Conservation (phyloP, 805 yeast genomes). For the Metschnikowia peoriensis region DNA sequence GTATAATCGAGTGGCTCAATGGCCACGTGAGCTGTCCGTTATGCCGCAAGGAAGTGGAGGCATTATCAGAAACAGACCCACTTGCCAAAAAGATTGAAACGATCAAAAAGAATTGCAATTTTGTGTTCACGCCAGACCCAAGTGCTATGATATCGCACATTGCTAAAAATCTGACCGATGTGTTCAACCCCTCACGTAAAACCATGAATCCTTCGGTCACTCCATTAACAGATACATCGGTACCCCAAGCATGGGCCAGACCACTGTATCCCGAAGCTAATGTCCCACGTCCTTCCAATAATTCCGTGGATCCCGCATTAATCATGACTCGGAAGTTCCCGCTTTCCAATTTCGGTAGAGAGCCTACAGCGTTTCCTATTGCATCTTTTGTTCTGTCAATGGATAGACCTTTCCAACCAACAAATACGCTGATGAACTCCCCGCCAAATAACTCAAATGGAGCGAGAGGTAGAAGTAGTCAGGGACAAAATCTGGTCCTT, state of each 20-base stretch:
- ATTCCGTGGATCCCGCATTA: conserved; percentile 13
- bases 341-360: conserved; percentile 10
- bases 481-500: background rate
- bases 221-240: conserved; percentile 38
- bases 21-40: conserved; percentile 19
- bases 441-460: background rate
- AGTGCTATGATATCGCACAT: conserved; percentile 25
- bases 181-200: conserved; percentile 37
- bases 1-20: conserved; percentile 20
- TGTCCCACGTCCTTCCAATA: background rate
- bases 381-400: background rate
- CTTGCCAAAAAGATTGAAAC: conserved; percentile 6
- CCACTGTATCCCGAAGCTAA: conserved; percentile 16
- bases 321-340: conserved; percentile 17
- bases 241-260: conserved; percentile 35
- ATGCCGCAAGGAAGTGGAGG: conserved; percentile 19
- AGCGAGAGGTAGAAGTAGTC: background rate
- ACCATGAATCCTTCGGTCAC: conserved; percentile 35
- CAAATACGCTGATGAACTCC: background rate
- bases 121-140: conserved; percentile 10
- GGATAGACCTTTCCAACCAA: background rate
- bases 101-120: conserved; percentile 12
- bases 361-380: background rate
- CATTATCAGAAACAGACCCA: conserved; percentile 11
- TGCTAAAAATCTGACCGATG: conserved; percentile 31